Evolutionary conservation across 176 grass and related monocot species (phyloP).

Genomic region (Neostapfia colusana): DNA sequence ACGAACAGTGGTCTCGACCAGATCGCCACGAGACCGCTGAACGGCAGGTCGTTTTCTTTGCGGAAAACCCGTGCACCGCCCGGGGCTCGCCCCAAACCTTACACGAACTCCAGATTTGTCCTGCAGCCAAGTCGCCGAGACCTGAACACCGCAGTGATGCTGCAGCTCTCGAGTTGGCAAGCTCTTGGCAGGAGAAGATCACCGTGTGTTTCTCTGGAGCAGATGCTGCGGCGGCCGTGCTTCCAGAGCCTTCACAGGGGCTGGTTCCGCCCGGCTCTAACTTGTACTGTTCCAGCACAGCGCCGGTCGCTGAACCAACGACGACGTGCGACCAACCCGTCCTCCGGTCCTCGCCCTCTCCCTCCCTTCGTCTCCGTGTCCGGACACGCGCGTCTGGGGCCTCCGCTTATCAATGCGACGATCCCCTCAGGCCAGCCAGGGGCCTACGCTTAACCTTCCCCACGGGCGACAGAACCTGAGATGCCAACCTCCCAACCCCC

Average conservation of each 20-base stretch:
- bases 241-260: background rate
- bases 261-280: background rate
- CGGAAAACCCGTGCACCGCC: background rate
- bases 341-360: background rate
- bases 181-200: background rate
- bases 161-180: background rate
- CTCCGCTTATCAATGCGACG: background rate
- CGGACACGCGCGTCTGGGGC: conserved; percentile 12
- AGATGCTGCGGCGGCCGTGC: background rate
- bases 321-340: conserved; percentile 38
- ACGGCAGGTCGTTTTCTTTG: conserved; percentile 10
- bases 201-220: background rate
- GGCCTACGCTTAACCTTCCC: background rate
- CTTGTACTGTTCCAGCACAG: background rate
- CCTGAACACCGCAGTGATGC: background rate
- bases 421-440: conserved; percentile 14
- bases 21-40: background rate
- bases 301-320: background rate
- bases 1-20: background rate
- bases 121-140: conserved; percentile 15
- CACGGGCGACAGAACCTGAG: background rate
- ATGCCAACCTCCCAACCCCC: conserved; percentile 51
- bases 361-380: background rate
- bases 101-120: background rate
- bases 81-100: background rate